Evolutionary conservation across 2,329 filamentous ascomycete species (phyloP), one percentile per base, ranked within the genome.

Genomic region (Botrytis galanthina): DNA sequence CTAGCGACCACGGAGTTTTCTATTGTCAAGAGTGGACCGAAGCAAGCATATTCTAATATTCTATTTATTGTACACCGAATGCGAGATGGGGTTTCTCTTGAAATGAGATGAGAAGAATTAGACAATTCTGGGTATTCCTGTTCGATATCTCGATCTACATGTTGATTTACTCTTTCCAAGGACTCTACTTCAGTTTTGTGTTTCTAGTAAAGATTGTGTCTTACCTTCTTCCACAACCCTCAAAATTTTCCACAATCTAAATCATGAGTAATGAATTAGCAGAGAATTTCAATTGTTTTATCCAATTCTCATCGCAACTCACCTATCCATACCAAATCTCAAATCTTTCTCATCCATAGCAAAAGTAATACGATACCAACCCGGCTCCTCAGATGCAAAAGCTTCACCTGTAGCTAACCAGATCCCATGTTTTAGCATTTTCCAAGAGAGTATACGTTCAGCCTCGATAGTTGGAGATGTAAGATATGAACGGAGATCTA

Each of bases 331-430:
- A 8, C 74, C 73, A 73, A 75, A 75, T 29, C 37, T 74, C 62
- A 75, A 51, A 64, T 74, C 73, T 29, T 61, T 44, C 32, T 74
- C 74, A 5, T 42, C 18, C 35, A 75, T 68, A 14, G 74, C 60
- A 72, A 75, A 75, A 29, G 70, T 74, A 37, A 75, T 60, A 32
- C 74, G 59, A 70, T 72, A 75, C 73, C 70, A 75, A 6, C 74
- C 73, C 3, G 71, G 67, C 32, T 59, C 61, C 29, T 75, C 74
- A 8, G 64, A 71, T 64, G 48, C 57, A 35, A 75, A 75, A 3
- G 73, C 62, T 66, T 75, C 73, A 22, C 74, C 74, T n/a, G 74
- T 75, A 48, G 74, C 73, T 16, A 75, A 18, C 74, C 74, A 75
- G 51, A 75, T 72, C 1, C 74, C 74, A 32, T 20, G n/a, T n/a